A percentile compares a stretch with the other conserved stretches of the same genome.
phyloP scores from a whole-genome alignment of 495 filamentous ascomycete species.

The Daldinia childiae region DNA sequence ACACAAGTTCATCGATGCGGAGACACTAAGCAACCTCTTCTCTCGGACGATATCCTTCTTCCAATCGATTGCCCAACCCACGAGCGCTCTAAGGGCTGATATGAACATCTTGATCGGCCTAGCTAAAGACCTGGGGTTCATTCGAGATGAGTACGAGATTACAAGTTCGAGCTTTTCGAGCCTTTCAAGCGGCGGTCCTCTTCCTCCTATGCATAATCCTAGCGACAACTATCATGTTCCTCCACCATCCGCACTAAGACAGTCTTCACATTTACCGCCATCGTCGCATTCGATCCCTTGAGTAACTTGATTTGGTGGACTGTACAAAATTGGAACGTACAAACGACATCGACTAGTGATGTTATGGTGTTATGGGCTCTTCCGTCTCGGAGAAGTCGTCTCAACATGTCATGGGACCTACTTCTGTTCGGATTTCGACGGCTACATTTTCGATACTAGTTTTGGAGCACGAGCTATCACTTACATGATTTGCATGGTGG shows the following conservation, averaged over 20 bases:
- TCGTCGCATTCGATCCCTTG: constrained; percentile 25
- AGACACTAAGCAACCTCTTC: constrained; percentile 62
- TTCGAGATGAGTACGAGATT: constrained; percentile 41
- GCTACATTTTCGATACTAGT: constrained; percentile 23
- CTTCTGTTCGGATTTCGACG: constrained; percentile 14
- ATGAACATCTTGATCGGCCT: constrained; percentile 72
- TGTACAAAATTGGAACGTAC: constrained; percentile 2
- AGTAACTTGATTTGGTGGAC: constrained; percentile 6
- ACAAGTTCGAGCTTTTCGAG: constrained; percentile 59
- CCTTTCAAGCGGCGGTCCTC: constrained; percentile 46
- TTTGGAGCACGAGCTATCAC: constrained; percentile 15
- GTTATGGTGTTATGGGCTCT: constrained; percentile 4
- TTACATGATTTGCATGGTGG: constrained; percentile 21
- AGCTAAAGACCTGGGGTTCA: constrained; percentile 59
- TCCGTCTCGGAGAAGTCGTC: not conserved
- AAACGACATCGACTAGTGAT: constrained; percentile 23
- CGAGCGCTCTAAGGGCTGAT: constrained; percentile 73
- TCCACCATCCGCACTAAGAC: constrained; percentile 31
- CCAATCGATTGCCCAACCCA: constrained; percentile 65
- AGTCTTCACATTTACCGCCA: constrained; percentile 25
- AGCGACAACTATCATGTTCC: constrained; percentile 31
- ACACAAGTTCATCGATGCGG: constrained; percentile 57
- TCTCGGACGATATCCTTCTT: constrained; percentile 77
- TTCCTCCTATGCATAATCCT: constrained; percentile 36
- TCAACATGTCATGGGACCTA: not conserved